Evolutionary conservation across 2,329 filamentous ascomycete species (phyloP).

Genomic region (Monilinia aucupariae): DNA sequence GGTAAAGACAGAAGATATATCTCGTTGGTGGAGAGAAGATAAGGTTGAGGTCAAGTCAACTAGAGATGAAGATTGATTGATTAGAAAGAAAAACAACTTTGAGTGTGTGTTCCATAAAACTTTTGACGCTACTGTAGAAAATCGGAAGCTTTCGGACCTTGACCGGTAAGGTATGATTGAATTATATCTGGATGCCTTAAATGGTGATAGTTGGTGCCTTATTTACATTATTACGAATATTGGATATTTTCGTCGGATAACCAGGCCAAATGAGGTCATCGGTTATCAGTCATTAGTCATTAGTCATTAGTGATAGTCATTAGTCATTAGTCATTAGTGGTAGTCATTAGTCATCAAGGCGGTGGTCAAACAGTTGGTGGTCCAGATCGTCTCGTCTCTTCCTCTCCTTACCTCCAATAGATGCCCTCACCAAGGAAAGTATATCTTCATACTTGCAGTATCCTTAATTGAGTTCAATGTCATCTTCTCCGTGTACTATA

Average conservation of each 20-base stretch:
- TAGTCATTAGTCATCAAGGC: no score
- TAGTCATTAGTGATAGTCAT: no score
- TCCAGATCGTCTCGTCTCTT: neutral
- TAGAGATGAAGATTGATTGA: neutral
- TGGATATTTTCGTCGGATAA: no score
- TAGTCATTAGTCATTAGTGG: no score
- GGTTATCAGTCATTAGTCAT: no score
- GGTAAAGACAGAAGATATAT: conserved; percentile 1
- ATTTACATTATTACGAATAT: no score
- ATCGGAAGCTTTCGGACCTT: conserved; percentile 12
- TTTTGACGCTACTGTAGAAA: conserved; percentile 10
- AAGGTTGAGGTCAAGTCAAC: conserved; percentile 4
- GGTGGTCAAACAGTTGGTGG: no score
- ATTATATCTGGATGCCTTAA: no score
- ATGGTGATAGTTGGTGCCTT: neutral
- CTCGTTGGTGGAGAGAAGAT: conserved; percentile 12
- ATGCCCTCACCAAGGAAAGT: neutral
- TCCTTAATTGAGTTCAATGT: neutral
- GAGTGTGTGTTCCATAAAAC: conserved; percentile 7
- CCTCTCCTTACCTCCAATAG: no score
- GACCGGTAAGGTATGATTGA: no score
- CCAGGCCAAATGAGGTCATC: no score
- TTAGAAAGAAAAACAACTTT: conserved; percentile 10
- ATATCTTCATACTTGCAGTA: neutral
- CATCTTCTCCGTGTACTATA: no score